Conservation (phyloP, 2,329 filamentous ascomycete species). For the Teratosphaeria nubilosa region DNA sequence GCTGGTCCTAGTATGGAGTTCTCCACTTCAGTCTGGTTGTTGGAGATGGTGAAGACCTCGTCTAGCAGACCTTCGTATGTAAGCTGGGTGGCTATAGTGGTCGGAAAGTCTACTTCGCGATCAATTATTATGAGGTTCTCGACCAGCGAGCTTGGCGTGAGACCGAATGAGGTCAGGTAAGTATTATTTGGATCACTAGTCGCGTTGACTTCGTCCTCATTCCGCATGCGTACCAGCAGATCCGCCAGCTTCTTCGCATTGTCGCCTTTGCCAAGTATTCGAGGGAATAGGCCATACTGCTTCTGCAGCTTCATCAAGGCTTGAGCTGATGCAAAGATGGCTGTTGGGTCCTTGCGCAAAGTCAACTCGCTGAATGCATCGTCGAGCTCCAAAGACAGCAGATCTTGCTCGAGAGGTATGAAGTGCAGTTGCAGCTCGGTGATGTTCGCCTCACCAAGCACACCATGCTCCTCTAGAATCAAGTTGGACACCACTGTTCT, state of each 20-base stretch:
- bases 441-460: conserved; percentile 85
- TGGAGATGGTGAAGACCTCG: conserved; percentile 80
- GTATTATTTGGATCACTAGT: conserved; percentile 30
- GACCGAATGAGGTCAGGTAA: conserved; percentile 47
- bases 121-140: conserved; percentile 94
- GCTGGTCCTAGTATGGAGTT: conserved; percentile 76
- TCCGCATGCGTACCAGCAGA: conserved; percentile 79
- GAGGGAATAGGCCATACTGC: conserved; percentile 83
- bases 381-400: conserved; percentile 82
- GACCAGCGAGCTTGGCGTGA: conserved; percentile 75
- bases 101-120: conserved; percentile 87
- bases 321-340: conserved; percentile 79
- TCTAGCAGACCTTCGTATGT: conserved; percentile 96
- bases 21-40: conserved; percentile 89
- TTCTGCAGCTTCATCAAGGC: conserved; percentile 92
- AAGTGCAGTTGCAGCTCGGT: conserved; percentile 81
- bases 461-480: conserved; percentile 82
- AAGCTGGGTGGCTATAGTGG: conserved; percentile 81
- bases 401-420: conserved; percentile 80
- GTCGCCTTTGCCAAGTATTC: conserved; percentile 91
- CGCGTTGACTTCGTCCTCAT: conserved; percentile 61
- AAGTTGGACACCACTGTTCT: conserved; percentile 86
- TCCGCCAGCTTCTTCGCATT: conserved; percentile 84
- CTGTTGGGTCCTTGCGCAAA: conserved; percentile 79
- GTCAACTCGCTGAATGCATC: conserved; percentile 82